phyloP scores from a whole-genome alignment of 768 basidiomycete species.

The Phanerochaete carnosa region DNA sequence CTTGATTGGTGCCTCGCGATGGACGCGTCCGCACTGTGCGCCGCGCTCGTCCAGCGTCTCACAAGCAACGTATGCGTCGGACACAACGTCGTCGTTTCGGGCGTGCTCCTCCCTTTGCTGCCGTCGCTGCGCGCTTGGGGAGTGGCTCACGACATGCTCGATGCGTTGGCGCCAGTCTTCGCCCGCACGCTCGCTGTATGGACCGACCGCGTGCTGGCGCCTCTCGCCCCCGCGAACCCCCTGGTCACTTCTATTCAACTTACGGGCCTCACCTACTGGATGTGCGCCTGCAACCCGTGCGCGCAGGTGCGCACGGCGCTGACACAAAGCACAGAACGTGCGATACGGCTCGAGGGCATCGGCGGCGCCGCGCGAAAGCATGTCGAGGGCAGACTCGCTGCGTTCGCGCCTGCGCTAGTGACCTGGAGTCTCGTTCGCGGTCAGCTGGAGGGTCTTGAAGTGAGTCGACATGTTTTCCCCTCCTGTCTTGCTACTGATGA shows the following conservation, averaged over 20 bases:
- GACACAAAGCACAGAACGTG: neutral
- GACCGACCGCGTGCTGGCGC: neutral
- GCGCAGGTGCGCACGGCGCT: neutral
- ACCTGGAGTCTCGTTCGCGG: neutral
- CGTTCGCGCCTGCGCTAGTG: neutral
- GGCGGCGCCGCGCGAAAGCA: neutral
- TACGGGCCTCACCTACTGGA: neutral
- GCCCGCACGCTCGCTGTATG: neutral
- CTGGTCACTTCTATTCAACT: neutral
- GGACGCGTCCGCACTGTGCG: neutral
- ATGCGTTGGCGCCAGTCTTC: slow-evolving; percentile 8
- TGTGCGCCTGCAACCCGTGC: neutral
- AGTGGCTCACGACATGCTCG: slow-evolving; percentile 5
- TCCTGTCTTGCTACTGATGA: neutral
- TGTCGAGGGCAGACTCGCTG: neutral
- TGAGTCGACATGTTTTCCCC: neutral
- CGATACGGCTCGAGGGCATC: neutral
- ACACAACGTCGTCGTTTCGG: neutral
- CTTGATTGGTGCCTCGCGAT: neutral
- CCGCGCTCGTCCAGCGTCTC: neutral
- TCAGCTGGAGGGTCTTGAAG: neutral
- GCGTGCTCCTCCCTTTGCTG: slow-evolving; percentile 12
- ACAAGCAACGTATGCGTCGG: neutral
- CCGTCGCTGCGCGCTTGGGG: slow-evolving; percentile 5
- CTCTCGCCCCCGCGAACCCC: neutral